These are phyloP conservation scores for Cyamopsis tetragonoloba DNA, from an alignment of 306 rosid genomes.

Conservation along the genomic window DNA sequence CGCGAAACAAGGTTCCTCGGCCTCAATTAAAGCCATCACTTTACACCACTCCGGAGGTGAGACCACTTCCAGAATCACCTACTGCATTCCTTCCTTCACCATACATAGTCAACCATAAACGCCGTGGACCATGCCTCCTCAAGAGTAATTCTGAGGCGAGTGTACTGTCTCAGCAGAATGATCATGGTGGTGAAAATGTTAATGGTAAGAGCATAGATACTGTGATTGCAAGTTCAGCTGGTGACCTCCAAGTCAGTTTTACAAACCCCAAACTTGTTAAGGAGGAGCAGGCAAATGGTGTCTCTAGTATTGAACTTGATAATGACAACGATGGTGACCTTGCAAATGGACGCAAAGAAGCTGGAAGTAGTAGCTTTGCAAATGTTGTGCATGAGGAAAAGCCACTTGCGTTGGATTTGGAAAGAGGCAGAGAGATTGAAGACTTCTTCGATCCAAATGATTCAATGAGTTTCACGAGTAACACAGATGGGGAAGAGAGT, in stretches of 20 bases:
- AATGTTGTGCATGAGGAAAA: slow-evolving; percentile 34
- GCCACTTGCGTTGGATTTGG: slow-evolving; percentile 29
- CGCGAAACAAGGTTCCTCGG: slow-evolving; percentile 42
- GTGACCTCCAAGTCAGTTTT: slow-evolving; percentile 38
- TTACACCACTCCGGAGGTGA: slow-evolving; percentile 81
- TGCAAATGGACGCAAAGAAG: slow-evolving; percentile 28
- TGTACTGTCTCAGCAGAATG: slow-evolving; percentile 32
- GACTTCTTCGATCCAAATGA: slow-evolving; percentile 80
- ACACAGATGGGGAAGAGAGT: slow-evolving; percentile 77
- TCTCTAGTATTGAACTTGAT: slow-evolving; percentile 26
- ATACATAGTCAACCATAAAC: slow-evolving; percentile 85
- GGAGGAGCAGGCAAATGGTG: slow-evolving; percentile 36
- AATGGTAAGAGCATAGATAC: slow-evolving; percentile 29
- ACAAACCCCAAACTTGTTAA: slow-evolving; percentile 33
- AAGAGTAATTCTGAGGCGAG: slow-evolving; percentile 75
- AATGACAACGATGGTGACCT: slow-evolving; percentile 32
- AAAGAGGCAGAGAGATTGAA: slow-evolving; percentile 55
- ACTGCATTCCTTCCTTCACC: slow-evolving; percentile 90
- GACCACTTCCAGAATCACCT: slow-evolving; percentile 80
- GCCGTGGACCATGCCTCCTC: slow-evolving; percentile 85
- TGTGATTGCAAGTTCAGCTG: slow-evolving; percentile 37
- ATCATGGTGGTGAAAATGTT: slow-evolving; percentile 25
- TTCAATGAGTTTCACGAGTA: slow-evolving; percentile 62
- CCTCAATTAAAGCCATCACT: slow-evolving; percentile 80
- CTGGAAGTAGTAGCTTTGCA: slow-evolving; percentile 28